Percentiles rank a stretch among this genome's conserved stretches.
Evolutionary conservation across 2,329 filamentous ascomycete species (phyloP).

Genomic region (Balansia obtecta): DNA sequence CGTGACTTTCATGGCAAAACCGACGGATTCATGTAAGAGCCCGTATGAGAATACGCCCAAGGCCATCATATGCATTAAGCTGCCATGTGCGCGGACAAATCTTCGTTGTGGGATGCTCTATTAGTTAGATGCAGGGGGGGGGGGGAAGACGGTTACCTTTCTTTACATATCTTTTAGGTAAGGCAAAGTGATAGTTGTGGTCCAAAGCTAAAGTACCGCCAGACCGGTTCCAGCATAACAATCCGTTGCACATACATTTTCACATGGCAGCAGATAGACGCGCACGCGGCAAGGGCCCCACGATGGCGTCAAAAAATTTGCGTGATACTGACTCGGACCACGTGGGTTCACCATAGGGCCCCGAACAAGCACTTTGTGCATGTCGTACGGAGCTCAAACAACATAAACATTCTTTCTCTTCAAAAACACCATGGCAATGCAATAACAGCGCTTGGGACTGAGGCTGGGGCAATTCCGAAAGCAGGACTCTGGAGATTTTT

Average conservation of each 20-base stretch:
- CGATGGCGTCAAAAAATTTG: constrained; percentile 6
- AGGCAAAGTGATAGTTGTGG: too few species aligned
- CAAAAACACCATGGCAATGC: background rate
- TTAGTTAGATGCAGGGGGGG: too few species aligned
- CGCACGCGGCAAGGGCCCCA: background rate
- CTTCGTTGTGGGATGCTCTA: background rate
- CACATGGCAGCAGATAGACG: constrained; percentile 24
- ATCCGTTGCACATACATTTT: background rate
- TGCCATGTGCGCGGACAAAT: background rate
- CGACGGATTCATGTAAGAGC: background rate
- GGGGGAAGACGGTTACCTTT: too few species aligned
- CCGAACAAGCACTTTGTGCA: background rate
- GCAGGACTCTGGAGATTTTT: background rate
- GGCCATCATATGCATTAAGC: background rate
- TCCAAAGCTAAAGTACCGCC: background rate
- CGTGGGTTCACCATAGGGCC: constrained; percentile 1
- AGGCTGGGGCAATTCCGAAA: background rate
- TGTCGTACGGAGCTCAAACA: background rate
- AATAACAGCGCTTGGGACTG: background rate
- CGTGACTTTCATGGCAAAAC: too few species aligned
- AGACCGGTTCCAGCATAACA: background rate
- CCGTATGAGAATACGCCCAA: background rate
- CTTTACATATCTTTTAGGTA: too few species aligned
- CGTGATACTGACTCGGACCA: constrained; percentile 3
- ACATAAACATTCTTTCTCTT: background rate